These are phyloP conservation scores for Diutina ranongensis DNA, from an alignment of 1,139 yeast species.

Conservation along the genomic window DNA sequence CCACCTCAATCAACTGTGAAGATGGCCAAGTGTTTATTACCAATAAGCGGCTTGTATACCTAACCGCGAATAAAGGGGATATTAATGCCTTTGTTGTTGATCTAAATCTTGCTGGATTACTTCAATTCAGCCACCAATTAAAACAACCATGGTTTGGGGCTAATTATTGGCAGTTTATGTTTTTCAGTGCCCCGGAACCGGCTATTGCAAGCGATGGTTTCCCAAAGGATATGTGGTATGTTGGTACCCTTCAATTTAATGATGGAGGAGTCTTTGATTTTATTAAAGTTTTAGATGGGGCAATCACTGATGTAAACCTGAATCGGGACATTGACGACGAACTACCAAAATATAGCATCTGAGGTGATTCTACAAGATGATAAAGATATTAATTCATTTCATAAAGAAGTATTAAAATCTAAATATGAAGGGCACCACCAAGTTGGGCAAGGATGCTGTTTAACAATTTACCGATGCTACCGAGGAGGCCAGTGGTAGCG, in stretches of 20 bases:
- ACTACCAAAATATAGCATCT: conserved; percentile 25
- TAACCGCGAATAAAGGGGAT: conserved; percentile 29
- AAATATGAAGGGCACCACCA: no score
- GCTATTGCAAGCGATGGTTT: conserved; percentile 31
- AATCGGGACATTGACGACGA: conserved; percentile 33
- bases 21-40: conserved; percentile 29
- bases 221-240: conserved; percentile 27
- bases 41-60: conserved; percentile 22
- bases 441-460: no score
- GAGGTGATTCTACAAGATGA: no score
- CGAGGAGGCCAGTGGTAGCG: no score
- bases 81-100: conserved; percentile 25
- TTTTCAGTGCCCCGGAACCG: conserved; percentile 21
- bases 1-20: conserved; percentile 4
- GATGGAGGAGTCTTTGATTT: conserved; percentile 40
- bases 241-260: conserved; percentile 27
- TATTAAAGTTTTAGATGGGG: conserved; percentile 17
- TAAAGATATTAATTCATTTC: no score
- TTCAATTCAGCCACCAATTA: conserved; percentile 23
- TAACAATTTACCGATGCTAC: neutral
- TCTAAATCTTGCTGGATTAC: conserved; percentile 12
- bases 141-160: conserved; percentile 47
- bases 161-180: conserved; percentile 35
- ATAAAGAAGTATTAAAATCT: no score
- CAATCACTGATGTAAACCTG: conserved; percentile 22